Conservation (phyloP, 2,329 filamentous ascomycete genomes). For the Fusarium beomiforme region DNA sequence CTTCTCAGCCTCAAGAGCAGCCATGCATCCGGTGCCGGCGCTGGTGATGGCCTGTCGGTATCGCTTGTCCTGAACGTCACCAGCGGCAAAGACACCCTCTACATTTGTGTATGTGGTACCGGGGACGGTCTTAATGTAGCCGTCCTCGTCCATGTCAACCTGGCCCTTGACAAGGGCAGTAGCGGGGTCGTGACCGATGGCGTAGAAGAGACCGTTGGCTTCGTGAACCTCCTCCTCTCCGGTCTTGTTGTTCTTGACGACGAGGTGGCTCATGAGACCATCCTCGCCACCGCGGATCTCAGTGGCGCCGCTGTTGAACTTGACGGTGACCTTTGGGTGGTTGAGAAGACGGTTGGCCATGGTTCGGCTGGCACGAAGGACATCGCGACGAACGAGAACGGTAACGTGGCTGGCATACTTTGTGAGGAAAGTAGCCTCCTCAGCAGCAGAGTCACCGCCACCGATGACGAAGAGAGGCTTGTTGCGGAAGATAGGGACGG, state of each 20-base stretch:
- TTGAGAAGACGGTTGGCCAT: conserved; percentile 87
- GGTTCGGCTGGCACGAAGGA: conserved; percentile 86
- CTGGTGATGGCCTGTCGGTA: conserved; percentile 98
- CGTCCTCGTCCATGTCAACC: conserved; percentile 86
- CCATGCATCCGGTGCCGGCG: conserved; percentile 94
- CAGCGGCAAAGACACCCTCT: conserved; percentile 93
- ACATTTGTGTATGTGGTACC: conserved; percentile 90
- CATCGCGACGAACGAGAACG: conserved; percentile 88
- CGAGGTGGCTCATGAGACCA: conserved; percentile 88
- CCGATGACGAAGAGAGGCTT: conserved; percentile 96
- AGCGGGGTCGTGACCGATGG: conserved; percentile 95
- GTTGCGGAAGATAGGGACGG: conserved; percentile 96
- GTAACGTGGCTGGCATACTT: conserved; percentile 97
- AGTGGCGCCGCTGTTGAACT: conserved; percentile 82
- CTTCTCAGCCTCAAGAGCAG: conserved; percentile 95
- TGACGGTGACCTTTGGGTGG: conserved; percentile 90
- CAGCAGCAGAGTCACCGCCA: conserved; percentile 94
- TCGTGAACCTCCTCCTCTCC: conserved; percentile 84
- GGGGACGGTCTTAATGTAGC: conserved; percentile 89
- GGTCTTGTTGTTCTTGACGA: conserved; percentile 80
- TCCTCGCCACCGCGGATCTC: conserved; percentile 88
- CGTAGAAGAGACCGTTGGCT: conserved; percentile 95
- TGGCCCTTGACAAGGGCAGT: conserved; percentile 91
- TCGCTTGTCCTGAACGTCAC: conserved; percentile 98
- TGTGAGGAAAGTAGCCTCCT: conserved; percentile 96